phyloP scores from a whole-genome alignment of 2,329 filamentous ascomycete genomes.

The Hymenotorrendiella dingleyae region DNA sequence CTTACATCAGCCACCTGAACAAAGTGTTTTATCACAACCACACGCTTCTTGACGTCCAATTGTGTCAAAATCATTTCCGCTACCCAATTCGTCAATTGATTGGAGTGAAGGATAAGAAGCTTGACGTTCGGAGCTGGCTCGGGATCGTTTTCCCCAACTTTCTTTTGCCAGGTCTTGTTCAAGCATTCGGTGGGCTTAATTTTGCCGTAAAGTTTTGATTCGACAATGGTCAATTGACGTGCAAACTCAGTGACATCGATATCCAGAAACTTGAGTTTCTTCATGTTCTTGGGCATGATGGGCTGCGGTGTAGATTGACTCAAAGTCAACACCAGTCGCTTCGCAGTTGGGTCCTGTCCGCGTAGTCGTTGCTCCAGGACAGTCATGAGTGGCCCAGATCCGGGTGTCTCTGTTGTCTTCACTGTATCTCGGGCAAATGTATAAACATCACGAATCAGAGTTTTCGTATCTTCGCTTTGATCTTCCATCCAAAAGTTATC shows the following conservation, averaged over 20 bases:
- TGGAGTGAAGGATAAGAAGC: constrained; percentile 92
- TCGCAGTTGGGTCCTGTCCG: constrained; percentile 80
- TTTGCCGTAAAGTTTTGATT: constrained; percentile 89
- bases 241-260: constrained; percentile 96
- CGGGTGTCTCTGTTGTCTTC: constrained; percentile 87
- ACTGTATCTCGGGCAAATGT: constrained; percentile 88
- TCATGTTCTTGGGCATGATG: constrained; percentile 98
- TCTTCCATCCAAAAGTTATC: constrained; percentile 99
- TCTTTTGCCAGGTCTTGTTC: constrained; percentile 99
- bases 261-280: constrained; percentile 96
- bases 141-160: constrained; percentile 71
- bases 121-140: constrained; percentile 94
- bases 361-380: constrained; percentile 83
- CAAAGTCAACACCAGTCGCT: constrained; percentile 80
- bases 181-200: constrained; percentile 94
- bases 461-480: constrained; percentile 73
- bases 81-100: constrained; percentile 98
- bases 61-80: constrained; percentile 98
- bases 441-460: constrained; percentile 82
- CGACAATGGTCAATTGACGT: constrained; percentile 94
- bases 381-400: constrained; percentile 75
- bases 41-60: constrained; percentile 88
- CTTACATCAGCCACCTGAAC: constrained; percentile 90
- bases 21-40: constrained; percentile 98
- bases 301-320: constrained; percentile 77